Evolutionary conservation across 2,329 filamentous ascomycete genomes (phyloP).

Genomic region (Microsporum ferrugineum): DNA sequence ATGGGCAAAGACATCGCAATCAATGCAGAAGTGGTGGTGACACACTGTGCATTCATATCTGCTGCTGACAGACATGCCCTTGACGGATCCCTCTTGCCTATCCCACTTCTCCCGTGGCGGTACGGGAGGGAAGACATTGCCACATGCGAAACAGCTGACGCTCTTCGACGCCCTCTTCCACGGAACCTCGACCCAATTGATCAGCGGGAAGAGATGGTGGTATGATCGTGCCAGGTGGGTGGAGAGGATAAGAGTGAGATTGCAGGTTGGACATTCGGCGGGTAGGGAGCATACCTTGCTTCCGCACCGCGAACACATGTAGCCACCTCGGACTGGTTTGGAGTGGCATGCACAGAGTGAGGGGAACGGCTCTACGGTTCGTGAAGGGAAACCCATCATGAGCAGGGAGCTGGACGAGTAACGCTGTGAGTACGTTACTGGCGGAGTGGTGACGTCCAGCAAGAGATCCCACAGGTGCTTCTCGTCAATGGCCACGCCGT

Average conservation of each 20-base stretch:
- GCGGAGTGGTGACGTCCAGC: conserved; percentile 78
- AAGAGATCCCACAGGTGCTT: conserved; percentile 82
- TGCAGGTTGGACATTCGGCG: conserved; percentile 80
- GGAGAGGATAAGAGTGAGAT: conserved; percentile 82
- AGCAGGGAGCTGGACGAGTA: conserved; percentile 50
- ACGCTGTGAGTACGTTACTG: conserved; percentile 58
- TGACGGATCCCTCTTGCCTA: conserved; percentile 26
- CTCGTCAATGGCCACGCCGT: conserved; percentile 77
- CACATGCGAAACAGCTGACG: conserved; percentile 65
- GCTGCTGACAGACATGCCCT: conserved; percentile 70
- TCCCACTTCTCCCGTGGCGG: conserved; percentile 31
- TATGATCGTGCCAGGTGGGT: conserved; percentile 90
- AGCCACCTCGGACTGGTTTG: conserved; percentile 68
- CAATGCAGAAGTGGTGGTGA: conserved; percentile 85
- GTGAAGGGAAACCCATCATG: conserved; percentile 96
- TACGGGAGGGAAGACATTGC: conserved; percentile 54
- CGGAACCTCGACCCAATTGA: conserved; percentile 80
- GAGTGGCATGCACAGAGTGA: conserved; percentile 89
- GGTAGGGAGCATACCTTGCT: conserved; percentile 84
- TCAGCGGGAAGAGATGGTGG: conserved; percentile 79
- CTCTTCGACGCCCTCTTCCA: conserved; percentile 60
- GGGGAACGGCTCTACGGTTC: conserved; percentile 59
- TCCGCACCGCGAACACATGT: conserved; percentile 78
- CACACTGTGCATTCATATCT: conserved; percentile 87
- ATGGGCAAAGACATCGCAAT: conserved; percentile 92